Base-by-base conservation (phyloP, 1,284 basidiomycete species). In the Singerocomus inundabilis region DNA sequence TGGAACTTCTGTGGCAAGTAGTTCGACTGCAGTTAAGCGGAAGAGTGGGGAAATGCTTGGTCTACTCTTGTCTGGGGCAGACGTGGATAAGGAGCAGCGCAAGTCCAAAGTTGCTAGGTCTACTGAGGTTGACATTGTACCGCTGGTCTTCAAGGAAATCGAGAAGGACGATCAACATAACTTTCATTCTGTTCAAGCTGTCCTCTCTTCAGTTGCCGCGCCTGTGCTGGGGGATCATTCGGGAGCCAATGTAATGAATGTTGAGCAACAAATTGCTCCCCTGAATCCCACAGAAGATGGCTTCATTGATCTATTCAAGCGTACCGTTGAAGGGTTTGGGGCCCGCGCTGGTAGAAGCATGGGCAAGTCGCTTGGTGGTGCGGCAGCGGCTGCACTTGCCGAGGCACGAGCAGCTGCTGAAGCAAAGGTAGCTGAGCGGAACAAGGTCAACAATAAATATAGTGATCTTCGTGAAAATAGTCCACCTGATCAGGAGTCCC, bases 341-440 rank as follows among this genome's bases (percentile, higher is more conserved):
- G 72, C 78, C n/a, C 78, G 78, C 6, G 63, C 74, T 38, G 77
- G 76, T n/a, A 87, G 82, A 62, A 79, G 76, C 45, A 72, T 75
- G 63, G 76, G 78, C 46, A 88, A 81, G 61, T 83, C 85, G n/a
- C 61, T 85, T 6, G 83, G 82, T 39, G 62, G 55, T 39, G 70
- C 66, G n/a, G 77, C 78, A 11, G 81, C 76, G 4, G 79, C 75
- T 26, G 83, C 81, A 16, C 73, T 88, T 13, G 85, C 84, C 8
- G 82, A 87, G 66, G 85, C 85, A 10, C 74, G 78, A 48, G 84
- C 84, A 43, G 81, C 81, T 38, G 87, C 87, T 6, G 83, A 88
- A 62, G 85, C 82, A 6, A 76, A 79, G 49, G 75, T 90, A 12
- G 85, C 81, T 2, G 78, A 88, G 60, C 71, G 84, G 37, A 71